Evolutionary conservation across 2,329 filamentous ascomycete genomes (phyloP), one percentile per base, ranked within the genome.

Genomic region (Claviceps capensis): DNA sequence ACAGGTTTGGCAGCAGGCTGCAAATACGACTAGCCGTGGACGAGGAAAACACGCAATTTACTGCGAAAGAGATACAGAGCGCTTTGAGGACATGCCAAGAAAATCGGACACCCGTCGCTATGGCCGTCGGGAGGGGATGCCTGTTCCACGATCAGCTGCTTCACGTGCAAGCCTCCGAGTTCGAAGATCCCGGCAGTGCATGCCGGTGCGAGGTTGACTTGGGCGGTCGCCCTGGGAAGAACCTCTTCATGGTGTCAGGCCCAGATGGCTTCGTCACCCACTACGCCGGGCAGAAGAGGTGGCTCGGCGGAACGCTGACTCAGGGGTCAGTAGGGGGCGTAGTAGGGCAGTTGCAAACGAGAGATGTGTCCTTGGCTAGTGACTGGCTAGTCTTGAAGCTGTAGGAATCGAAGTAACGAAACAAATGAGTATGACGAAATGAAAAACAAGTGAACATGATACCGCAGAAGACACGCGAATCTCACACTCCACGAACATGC

Each of bases 231-330:
- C 60, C 67, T 1, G 74, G 78, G 1, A 78, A 76, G 56, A 82
- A 82, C 54, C 65, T 95, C 19, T 72, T 96, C n/a, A 73, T 95
- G 52, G 79, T 97, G 1, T 95, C 89, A 0, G 93, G 93, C 0
- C 91, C 93, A 0, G 88, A 95, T 51, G 91, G 93, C 0, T 97
- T 97, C 67, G 77, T 97, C 41, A 77, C 79, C 44, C 78, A 85
- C 57, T 87, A 86, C 68, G 88, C 88, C 2, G 91, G 93, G 1
- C 55, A 82, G 9, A 95, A 95, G 68, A 69, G 79, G 3, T 94
- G 88, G 86, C 71, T 75, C 11, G 76, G 77, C 30, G 88, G 88
- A 0, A 71, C 72, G 53, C 85, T 95, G 67, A 72, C 78, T 11
- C 89, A 95, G 61, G 90, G 90, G 0, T 74, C 78, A 0, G 68